A percentile compares a stretch with the other conserved stretches of the same genome.
Evolutionary conservation across 768 basidiomycete genomes (phyloP).

Genomic region (Leccinum pellstonianum): DNA sequence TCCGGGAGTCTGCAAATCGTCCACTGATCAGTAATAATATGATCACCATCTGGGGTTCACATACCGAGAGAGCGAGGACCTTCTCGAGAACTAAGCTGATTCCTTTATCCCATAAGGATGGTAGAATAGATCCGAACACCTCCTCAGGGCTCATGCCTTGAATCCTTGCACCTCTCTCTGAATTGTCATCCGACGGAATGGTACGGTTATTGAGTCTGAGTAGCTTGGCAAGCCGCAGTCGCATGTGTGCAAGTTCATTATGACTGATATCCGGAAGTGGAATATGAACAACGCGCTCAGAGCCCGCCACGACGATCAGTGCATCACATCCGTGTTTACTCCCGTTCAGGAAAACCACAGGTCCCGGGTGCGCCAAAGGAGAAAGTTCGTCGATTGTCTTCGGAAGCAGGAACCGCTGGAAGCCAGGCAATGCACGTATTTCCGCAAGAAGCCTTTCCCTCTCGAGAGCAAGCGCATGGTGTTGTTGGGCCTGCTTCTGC

Average conservation of each 20-base stretch:
- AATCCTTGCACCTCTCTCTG: background rate
- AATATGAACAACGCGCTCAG: background rate
- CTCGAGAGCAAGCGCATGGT: background rate
- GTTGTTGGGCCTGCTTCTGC: background rate
- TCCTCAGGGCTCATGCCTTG: background rate
- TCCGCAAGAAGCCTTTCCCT: background rate
- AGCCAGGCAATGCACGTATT: background rate
- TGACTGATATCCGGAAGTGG: background rate
- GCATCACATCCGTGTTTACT: background rate
- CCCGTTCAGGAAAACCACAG: background rate
- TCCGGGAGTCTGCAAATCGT: background rate
- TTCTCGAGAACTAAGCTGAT: background rate
- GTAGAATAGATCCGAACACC: background rate
- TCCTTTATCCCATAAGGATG: background rate
- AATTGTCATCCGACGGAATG: background rate
- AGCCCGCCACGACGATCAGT: background rate
- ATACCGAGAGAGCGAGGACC: background rate
- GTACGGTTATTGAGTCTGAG: background rate
- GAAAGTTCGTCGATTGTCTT: background rate
- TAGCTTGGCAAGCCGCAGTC: background rate
- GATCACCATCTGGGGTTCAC: background rate
- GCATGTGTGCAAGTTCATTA: background rate
- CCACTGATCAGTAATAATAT: background rate
- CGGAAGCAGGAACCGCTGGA: background rate
- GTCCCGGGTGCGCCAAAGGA: background rate